Conservation (phyloP, 148 eudicot genomes). For the Chenopodium formosanum region DNA sequence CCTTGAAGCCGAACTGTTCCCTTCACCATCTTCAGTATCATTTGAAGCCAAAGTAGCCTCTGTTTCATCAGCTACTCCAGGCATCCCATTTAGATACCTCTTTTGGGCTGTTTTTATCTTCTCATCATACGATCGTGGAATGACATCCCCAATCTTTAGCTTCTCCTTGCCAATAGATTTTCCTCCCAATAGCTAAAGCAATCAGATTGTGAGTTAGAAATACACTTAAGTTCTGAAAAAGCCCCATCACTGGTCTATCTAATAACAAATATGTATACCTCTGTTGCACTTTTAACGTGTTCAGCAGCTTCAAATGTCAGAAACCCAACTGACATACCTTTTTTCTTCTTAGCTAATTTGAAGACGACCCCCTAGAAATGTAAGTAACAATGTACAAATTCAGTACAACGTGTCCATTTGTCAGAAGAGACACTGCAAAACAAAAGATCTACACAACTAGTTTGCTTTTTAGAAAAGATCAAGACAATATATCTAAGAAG, state of each 20-base stretch:
- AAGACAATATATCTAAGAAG: neutral
- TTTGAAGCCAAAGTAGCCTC: constrained; percentile 27
- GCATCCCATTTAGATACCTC: constrained; percentile 26
- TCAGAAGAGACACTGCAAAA: neutral
- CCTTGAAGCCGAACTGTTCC: constrained; percentile 42
- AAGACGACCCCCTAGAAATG: constrained; percentile 55
- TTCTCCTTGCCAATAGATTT: constrained; percentile 56
- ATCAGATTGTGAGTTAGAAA: neutral
- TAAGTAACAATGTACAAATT: neutral
- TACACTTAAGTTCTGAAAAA: neutral
- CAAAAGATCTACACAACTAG: neutral
- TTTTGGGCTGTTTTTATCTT: constrained; percentile 37
- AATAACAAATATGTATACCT: constrained; percentile 43
- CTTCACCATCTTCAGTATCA: constrained; percentile 43
- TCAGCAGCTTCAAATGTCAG: constrained; percentile 61
- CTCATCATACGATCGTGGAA: constrained; percentile 68
- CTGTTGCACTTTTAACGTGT: constrained; percentile 55
- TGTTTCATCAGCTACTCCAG: constrained; percentile 29
- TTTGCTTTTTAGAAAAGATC: neutral
- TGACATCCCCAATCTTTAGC: constrained; percentile 65
- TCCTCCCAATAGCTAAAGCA: constrained; percentile 71
- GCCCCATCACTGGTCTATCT: neutral
- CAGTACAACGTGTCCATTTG: neutral
- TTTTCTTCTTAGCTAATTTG: constrained; percentile 83
- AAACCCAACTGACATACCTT: constrained; percentile 82